Evolutionary conservation across 495 filamentous ascomycete genomes (phyloP).

Genomic region (Trypethelium eluteriae): DNA sequence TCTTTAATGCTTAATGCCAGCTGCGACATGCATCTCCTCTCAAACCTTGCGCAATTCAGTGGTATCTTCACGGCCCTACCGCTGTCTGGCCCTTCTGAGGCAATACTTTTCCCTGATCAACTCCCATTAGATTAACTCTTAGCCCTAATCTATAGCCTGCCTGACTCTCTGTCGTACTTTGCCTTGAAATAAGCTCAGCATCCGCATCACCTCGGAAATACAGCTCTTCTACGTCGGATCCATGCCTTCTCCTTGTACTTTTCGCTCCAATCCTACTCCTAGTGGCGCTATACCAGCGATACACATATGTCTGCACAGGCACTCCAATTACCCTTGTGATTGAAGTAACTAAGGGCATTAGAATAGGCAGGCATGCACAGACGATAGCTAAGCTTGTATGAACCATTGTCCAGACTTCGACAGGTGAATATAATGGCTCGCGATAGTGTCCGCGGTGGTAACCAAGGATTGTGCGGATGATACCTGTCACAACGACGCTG

Average conservation of each 20-base stretch:
- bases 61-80: too few relatives aligned
- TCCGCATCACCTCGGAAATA: neutral
- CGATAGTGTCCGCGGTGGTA: slow-evolving; percentile 1
- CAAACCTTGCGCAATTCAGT: too few relatives aligned
- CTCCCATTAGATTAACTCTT: neutral
- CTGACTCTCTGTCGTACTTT: neutral
- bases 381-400: neutral
- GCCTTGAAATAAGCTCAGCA: neutral
- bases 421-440: neutral
- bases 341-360: neutral
- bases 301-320: neutral
- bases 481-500: slow-evolving; percentile 14
- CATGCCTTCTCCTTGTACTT: neutral
- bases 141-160: neutral
- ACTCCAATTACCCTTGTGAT: neutral
- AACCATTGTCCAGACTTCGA: slow-evolving; percentile 1
- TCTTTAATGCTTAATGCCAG: too few relatives aligned
- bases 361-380: slow-evolving; percentile 3
- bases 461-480: slow-evolving; percentile 11
- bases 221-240: neutral
- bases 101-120: too few relatives aligned
- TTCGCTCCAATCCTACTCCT: neutral
- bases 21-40: too few relatives aligned
- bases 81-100: too few relatives aligned
- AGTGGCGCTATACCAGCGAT: neutral